A percentile compares a stretch with the other conserved stretches of the same genome.
These are phyloP conservation scores for Colletotrichum melonis DNA, from an alignment of 2,329 filamentous ascomycete species.

Conservation along the genomic window DNA sequence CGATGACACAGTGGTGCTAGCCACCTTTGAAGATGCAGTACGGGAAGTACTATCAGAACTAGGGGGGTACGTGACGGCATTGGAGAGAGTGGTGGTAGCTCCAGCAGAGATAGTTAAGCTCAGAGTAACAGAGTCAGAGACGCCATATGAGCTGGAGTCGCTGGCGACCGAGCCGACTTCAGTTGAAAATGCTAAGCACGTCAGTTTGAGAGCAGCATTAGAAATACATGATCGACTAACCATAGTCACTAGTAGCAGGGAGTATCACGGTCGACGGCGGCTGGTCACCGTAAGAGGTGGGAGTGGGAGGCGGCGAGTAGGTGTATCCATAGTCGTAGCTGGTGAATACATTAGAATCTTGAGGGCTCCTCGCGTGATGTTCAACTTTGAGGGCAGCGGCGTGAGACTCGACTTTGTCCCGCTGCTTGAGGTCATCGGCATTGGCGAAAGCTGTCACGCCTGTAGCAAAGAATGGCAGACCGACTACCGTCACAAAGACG, in stretches of 20 bases:
- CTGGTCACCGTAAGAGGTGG: slow-evolving; percentile 26
- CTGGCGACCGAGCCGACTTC: background rate
- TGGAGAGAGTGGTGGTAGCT: background rate
- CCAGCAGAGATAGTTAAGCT: background rate
- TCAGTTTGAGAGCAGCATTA: background rate
- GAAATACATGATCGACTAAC: background rate
- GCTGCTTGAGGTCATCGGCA: background rate
- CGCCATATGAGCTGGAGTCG: background rate
- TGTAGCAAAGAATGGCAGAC: slow-evolving; percentile 42
- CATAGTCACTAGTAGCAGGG: background rate
- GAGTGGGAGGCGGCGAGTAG: background rate
- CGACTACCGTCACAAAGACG: slow-evolving; percentile 47
- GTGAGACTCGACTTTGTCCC: background rate
- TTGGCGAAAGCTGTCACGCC: slow-evolving; percentile 2
- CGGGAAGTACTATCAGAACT: background rate
- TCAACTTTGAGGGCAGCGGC: background rate
- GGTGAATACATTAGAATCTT: background rate
- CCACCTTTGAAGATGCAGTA: background rate
- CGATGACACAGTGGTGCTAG: background rate
- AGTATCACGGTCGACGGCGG: background rate
- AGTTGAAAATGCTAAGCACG: background rate
- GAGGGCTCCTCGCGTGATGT: background rate
- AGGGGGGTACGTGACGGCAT: background rate
- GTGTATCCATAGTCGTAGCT: slow-evolving; percentile 36
- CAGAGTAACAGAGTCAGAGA: background rate